Evolutionary conservation across 1,284 basidiomycete species (phyloP).

Genomic region (Termitomyces sp.): DNA sequence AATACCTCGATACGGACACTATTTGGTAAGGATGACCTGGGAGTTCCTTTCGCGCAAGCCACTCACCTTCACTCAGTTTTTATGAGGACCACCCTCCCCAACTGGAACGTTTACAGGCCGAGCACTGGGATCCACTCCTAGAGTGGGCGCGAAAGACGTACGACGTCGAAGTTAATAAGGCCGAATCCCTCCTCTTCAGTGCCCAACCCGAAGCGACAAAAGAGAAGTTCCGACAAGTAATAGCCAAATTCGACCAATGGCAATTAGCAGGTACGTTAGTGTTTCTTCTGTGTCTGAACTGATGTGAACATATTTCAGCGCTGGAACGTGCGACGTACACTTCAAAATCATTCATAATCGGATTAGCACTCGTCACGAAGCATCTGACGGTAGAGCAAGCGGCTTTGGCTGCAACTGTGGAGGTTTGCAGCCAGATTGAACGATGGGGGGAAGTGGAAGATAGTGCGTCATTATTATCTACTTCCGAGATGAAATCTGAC

Average conservation of each 20-base stretch:
- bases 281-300: background rate
- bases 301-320: constrained; percentile 41
- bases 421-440: constrained; percentile 93
- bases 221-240: constrained; percentile 50
- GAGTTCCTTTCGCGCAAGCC: background rate
- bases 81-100: constrained; percentile 73
- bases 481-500: constrained; percentile 8
- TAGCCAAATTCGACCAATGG: constrained; percentile 72
- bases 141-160: constrained; percentile 73
- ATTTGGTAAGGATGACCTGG: constrained; percentile 62
- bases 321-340: constrained; percentile 90
- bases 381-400: constrained; percentile 81
- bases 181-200: constrained; percentile 64
- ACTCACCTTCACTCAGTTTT: constrained; percentile 51
- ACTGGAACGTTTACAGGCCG: constrained; percentile 77
- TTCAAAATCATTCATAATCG: constrained; percentile 90
- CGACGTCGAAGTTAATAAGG: constrained; percentile 61
- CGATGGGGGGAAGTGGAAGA: constrained; percentile 99
- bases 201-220: constrained; percentile 68
- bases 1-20: constrained; percentile 94
- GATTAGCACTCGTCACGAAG: constrained; percentile 77
- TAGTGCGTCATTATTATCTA: constrained; percentile 54
- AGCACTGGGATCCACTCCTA: constrained; percentile 88
- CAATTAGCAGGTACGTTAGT: constrained; percentile 74
- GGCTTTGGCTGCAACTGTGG: constrained; percentile 82